Conservation (phyloP, 1,139 yeast species). For the Pichia cactophila region DNA sequence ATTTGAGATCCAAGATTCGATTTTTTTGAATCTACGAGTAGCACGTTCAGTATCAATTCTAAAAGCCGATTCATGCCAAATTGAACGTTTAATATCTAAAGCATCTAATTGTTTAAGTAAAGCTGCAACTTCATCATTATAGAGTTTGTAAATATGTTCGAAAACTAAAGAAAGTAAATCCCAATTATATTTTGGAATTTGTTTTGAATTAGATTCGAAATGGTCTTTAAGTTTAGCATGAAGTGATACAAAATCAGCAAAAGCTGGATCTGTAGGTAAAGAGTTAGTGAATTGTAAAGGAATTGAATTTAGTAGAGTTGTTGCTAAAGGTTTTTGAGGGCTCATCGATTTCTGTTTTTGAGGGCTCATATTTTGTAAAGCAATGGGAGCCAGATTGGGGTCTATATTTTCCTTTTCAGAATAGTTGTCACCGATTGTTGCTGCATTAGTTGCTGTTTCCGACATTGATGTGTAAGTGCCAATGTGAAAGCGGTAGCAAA, state of each 20-base stretch:
- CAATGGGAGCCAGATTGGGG: too few species aligned
- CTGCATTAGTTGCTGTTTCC: neutral
- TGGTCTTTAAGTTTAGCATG: constrained; percentile 2
- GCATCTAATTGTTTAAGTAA: constrained; percentile 18
- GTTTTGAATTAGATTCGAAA: constrained; percentile 1
- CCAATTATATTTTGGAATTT: constrained; percentile 19
- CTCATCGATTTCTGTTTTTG: neutral
- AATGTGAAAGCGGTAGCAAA: neutral
- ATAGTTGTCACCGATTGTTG: neutral
- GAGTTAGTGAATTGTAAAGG: neutral
- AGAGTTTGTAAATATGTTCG: constrained; percentile 17
- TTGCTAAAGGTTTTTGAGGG: neutral
- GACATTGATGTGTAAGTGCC: neutral
- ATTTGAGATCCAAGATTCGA: constrained; percentile 18
- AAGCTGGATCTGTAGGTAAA: constrained; percentile 6
- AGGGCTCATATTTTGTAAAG: neutral
- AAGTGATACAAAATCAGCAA: constrained; percentile 4
- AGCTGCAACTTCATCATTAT: constrained; percentile 17
- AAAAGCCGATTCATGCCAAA: constrained; percentile 23
- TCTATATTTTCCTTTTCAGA: neutral
- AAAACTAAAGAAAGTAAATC: constrained; percentile 16
- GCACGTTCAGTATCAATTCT: constrained; percentile 19
- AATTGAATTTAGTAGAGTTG: neutral
- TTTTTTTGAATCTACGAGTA: constrained; percentile 10
- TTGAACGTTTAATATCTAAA: constrained; percentile 17